Conservation (phyloP, 163 green algal species). For the Scenedesmus sp. region DNA sequence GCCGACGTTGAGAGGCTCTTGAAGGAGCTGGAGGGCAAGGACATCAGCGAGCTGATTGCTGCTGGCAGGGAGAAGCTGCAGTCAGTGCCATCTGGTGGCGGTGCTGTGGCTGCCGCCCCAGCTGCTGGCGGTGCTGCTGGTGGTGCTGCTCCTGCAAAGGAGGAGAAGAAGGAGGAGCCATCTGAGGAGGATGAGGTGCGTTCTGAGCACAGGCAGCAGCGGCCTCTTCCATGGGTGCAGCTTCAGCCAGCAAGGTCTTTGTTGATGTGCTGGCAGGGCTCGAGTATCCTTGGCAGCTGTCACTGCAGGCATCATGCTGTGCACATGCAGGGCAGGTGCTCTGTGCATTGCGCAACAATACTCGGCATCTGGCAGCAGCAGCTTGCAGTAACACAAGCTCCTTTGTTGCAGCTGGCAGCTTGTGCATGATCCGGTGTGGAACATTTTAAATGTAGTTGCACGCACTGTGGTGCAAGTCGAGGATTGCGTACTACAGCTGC, state of each 20-base stretch:
- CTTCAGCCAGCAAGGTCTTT: background rate
- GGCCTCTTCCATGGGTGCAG: background rate
- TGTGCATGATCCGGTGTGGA: too few relatives aligned
- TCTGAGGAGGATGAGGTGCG: constrained; percentile 86
- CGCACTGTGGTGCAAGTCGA: background rate
- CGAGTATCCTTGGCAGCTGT: too few relatives aligned
- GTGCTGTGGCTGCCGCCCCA: constrained; percentile 62
- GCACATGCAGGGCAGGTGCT: background rate
- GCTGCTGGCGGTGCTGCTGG: constrained; percentile 67
- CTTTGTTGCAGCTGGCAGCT: background rate
- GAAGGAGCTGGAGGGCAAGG: constrained; percentile 91
- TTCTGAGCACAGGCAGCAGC: background rate
- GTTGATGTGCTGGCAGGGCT: background rate
- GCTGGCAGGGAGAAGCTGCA: constrained; percentile 87
- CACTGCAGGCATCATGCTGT: background rate
- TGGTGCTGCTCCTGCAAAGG: constrained; percentile 73
- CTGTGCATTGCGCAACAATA: background rate
- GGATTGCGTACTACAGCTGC: too few relatives aligned
- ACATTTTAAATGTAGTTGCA: too few relatives aligned
- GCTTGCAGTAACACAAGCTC: too few relatives aligned
- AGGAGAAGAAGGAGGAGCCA: constrained; percentile 87
- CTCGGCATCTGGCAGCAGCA: background rate
- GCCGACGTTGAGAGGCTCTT: constrained; percentile 85
- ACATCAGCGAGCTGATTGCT: constrained; percentile 82
- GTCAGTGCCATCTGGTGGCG: constrained; percentile 85